phyloP scores from a whole-genome alignment of 352 stramenopile species.

The Phytophthora syringae region DNA sequence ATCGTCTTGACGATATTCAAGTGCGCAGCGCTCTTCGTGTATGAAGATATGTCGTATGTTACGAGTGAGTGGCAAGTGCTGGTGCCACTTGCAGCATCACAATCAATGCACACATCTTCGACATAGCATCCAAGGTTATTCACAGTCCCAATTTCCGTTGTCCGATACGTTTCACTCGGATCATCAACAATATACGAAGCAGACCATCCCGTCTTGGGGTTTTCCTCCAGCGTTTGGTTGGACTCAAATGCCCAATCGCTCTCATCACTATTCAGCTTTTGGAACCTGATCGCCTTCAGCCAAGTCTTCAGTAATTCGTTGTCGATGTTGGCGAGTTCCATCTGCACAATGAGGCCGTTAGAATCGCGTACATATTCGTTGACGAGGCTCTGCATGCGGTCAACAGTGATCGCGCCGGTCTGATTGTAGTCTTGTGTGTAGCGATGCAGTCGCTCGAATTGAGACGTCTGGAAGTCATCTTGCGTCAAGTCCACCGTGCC shows the following conservation, averaged over 20 bases:
- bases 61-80: constrained; percentile 74
- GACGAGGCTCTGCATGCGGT: constrained; percentile 60
- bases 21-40: constrained; percentile 44
- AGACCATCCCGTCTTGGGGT: constrained; percentile 81
- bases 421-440: constrained; percentile 87
- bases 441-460: constrained; percentile 83
- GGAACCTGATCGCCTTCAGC: constrained; percentile 68
- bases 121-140: constrained; percentile 77
- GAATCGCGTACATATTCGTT: constrained; percentile 79
- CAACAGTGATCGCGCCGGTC: constrained; percentile 53
- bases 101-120: constrained; percentile 67
- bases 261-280: constrained; percentile 48
- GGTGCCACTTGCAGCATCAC: constrained; percentile 34
- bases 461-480: constrained; percentile 79
- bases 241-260: constrained; percentile 54
- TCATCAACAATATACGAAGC: constrained; percentile 54
- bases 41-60: constrained; percentile 74
- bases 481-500: constrained; percentile 68
- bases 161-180: constrained; percentile 49
- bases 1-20: constrained; percentile 89
- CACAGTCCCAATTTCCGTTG: constrained; percentile 64
- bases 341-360: constrained; percentile 71
- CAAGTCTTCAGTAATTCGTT: constrained; percentile 49
- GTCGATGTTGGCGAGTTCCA: constrained; percentile 63
- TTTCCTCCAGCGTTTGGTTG: constrained; percentile 47